Percentiles rank a stretch among this genome's conserved stretches.
Evolutionary conservation across 306 rosid genomes (phyloP).

Genomic region (Coriaria nepalensis): DNA sequence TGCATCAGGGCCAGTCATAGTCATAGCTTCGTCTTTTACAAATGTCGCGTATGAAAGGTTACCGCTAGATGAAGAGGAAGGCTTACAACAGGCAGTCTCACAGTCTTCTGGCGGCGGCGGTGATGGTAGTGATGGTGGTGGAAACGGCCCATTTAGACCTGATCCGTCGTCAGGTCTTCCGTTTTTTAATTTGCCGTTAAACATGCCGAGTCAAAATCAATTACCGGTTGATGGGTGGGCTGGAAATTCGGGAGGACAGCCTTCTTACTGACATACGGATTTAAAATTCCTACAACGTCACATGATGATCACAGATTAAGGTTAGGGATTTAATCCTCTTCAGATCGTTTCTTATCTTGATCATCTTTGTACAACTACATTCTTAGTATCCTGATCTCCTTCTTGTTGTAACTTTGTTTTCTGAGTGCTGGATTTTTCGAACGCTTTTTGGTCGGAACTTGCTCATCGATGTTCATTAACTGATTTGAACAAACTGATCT

Average conservation of each 20-base stretch:
- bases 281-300: no score
- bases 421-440: no score
- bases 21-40: conserved; percentile 13
- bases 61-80: conserved; percentile 12
- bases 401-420: no score
- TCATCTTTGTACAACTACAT: no score
- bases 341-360: no score
- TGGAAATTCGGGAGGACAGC: conserved; percentile 10
- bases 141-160: conserved; percentile 1
- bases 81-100: not conserved
- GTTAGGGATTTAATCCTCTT: no score
- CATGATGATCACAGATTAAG: no score
- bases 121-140: not conserved
- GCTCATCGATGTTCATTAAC: no score
- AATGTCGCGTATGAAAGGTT: conserved; percentile 16
- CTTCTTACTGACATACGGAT: no score
- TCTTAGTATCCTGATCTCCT: no score
- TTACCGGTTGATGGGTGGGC: conserved; percentile 10
- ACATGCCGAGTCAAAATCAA: conserved; percentile 12
- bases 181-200: conserved; percentile 8
- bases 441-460: no score
- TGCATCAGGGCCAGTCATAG: conserved; percentile 11
- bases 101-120: not conserved
- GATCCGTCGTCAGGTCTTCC: conserved; percentile 7
- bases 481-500: no score